Evolutionary conservation across 192 early-diverging fungal genomes (phyloP).

Genomic region (Phlyctochytrium arcticum): DNA sequence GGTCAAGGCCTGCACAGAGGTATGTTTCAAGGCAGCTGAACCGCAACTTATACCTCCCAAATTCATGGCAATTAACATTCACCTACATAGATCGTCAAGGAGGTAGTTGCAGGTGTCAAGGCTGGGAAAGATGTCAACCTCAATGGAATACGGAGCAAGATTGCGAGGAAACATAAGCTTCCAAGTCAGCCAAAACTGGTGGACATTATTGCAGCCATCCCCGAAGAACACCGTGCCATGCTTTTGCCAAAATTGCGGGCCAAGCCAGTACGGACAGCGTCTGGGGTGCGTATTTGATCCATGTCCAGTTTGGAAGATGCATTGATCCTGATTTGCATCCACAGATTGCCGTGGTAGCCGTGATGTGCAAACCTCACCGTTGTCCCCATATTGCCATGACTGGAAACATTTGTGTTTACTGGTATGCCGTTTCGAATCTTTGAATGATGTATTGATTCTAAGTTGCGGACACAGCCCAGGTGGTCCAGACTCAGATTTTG

Average conservation of each 20-base stretch:
- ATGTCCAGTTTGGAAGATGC: background rate
- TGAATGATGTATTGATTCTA: background rate
- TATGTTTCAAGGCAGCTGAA: background rate
- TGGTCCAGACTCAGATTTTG: conserved; percentile 98
- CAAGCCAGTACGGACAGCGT: conserved; percentile 94
- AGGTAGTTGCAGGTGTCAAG: conserved; percentile 70
- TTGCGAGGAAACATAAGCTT: conserved; percentile 60
- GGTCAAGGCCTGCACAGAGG: conserved; percentile 27
- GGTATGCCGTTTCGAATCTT: conserved; percentile 12
- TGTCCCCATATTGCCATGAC: conserved; percentile 99
- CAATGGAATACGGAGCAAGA: conserved; percentile 70
- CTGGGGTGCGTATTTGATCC: conserved; percentile 56
- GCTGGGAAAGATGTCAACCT: conserved; percentile 77
- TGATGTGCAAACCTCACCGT: conserved; percentile 95
- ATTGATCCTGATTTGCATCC: background rate
- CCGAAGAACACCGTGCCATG: conserved; percentile 81
- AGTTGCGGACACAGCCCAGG: conserved; percentile 85
- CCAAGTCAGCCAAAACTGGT: conserved; percentile 88
- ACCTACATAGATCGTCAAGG: conserved; percentile 73
- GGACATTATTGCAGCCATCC: conserved; percentile 98
- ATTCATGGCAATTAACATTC: background rate
- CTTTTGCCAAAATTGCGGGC: conserved; percentile 86
- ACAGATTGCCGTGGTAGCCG: conserved; percentile 89
- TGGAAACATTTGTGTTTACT: conserved; percentile 95
- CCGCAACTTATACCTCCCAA: background rate